These are phyloP conservation scores for Rhizopogon salebrosus DNA, from an alignment of 768 basidiomycete species.

Conservation along the genomic window DNA sequence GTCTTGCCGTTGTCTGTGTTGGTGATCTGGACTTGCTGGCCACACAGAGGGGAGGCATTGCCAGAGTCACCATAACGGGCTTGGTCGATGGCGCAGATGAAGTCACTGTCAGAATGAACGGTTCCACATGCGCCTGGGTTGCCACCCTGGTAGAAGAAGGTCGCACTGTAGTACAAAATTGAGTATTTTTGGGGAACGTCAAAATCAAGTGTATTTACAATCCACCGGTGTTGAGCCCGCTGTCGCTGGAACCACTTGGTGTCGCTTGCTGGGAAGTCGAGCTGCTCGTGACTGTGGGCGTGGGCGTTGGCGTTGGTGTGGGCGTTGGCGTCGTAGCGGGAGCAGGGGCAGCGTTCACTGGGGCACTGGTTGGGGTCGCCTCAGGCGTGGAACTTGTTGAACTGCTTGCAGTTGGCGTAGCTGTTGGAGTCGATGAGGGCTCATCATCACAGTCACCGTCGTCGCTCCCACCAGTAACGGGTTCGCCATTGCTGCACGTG, in stretches of 20 bases:
- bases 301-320: too few species aligned
- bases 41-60: slow-evolving; percentile 54
- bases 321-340: background rate
- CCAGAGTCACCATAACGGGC: slow-evolving; percentile 46
- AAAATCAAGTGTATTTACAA: slow-evolving; percentile 29
- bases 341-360: background rate
- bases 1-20: slow-evolving; percentile 48
- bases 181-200: background rate
- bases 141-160: slow-evolving; percentile 68
- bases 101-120: slow-evolving; percentile 47
- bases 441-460: slow-evolving; percentile 32
- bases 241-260: slow-evolving; percentile 6
- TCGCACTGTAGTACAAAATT: slow-evolving; percentile 37
- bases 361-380: slow-evolving; percentile 1
- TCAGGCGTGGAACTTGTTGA: slow-evolving; percentile 2
- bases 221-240: slow-evolving; percentile 34
- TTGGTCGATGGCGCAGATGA: slow-evolving; percentile 61
- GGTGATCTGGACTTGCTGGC: slow-evolving; percentile 55
- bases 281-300: background rate
- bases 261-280: background rate
- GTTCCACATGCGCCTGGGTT: slow-evolving; percentile 77
- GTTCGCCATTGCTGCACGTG: slow-evolving; percentile 13
- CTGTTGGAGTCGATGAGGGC: slow-evolving; percentile 12
- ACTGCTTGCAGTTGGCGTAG: background rate
- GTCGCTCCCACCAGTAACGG: slow-evolving; percentile 16